Base-by-base conservation (phyloP, 2,329 filamentous ascomycete genomes). In the Fusarium begoniae region DNA sequence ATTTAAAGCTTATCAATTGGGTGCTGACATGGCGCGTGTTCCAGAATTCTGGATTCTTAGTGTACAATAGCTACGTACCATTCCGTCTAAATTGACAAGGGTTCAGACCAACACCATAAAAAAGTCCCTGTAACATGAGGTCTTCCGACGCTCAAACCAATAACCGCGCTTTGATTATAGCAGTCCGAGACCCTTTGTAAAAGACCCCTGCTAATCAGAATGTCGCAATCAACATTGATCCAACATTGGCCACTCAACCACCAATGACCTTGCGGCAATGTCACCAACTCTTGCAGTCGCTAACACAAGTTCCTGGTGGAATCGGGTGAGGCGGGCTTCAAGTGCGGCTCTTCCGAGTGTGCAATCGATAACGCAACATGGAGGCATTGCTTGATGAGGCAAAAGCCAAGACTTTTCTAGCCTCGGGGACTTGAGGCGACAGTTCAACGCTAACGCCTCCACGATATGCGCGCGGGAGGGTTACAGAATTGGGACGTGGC, bases 191-290 rank as follows among this genome's bases (percentile, higher is more conserved):
- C 65, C 65, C 51, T 69, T 69, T 69, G 65, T 28, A 38, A 60
- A 24, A 28, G 38, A 40, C 51, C 66, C 66, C 22, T 45, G 66
- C 51, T 40, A 70, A 37, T 15, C 41, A 50, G 28, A 50, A 70
- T 70, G 66, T 54, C 67, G 67, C 66, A 66, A 70, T 70, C 66
- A 37, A 50, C 50, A 56, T 10, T 13, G 18, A 18, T 30, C 30
- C 58, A 30, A 28, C 55, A 50, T 15, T 20, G 8, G 20, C 37
- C 38, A 66, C 24, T 17, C 13, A 10, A 11, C 8, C 7, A 5
- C 66, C 65, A 69, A 69, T 69, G 5, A 37, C 50, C 35, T 11
- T 9, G 26, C 13, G 13, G 14, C 44, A 24, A 51, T 56, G 28
- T 51, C 32, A 64, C 40, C 28, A 37, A 28, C 54, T 30, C 38